Conservation (phyloP, 2,329 filamentous ascomycete species). For the Fusarium sarcochroum region DNA sequence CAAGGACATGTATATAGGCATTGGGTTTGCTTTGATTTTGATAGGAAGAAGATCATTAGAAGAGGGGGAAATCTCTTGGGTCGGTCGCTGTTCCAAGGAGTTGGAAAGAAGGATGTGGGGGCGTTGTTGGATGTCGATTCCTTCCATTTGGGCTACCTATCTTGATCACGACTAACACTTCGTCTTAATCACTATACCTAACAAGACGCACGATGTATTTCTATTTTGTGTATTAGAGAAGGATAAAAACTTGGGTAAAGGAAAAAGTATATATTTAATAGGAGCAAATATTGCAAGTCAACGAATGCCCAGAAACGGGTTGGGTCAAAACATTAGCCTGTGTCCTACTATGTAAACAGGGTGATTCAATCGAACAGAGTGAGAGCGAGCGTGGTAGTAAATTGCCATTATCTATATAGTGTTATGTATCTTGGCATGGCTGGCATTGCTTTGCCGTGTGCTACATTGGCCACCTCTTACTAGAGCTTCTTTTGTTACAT, state of each 20-base stretch:
- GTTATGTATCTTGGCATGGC: not conserved
- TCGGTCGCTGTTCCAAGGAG: conserved; percentile 18
- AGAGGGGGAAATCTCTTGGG: conserved; percentile 13
- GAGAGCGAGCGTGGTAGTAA: not conserved
- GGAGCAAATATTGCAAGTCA: no score
- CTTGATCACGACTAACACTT: not conserved
- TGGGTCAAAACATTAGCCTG: no score
- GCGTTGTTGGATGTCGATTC: conserved; percentile 4
- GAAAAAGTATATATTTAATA: no score
- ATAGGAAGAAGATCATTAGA: conserved; percentile 15
- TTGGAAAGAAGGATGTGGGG: conserved; percentile 33
- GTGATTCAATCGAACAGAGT: not conserved
- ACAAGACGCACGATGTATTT: not conserved
- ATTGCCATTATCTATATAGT: conserved; percentile 2
- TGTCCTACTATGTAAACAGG: no score
- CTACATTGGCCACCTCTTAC: not conserved
- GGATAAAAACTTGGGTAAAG: not conserved
- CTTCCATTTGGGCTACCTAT: not conserved
- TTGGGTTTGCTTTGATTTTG: conserved; percentile 1
- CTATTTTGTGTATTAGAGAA: not conserved
- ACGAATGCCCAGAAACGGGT: no score
- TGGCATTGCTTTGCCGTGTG: not conserved
- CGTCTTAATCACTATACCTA: not conserved
- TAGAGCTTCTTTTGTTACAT: conserved; percentile 66
- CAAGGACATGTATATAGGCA: not conserved